Conservation (phyloP, 805 yeast species). For the Suhomyces canberraensis region DNA sequence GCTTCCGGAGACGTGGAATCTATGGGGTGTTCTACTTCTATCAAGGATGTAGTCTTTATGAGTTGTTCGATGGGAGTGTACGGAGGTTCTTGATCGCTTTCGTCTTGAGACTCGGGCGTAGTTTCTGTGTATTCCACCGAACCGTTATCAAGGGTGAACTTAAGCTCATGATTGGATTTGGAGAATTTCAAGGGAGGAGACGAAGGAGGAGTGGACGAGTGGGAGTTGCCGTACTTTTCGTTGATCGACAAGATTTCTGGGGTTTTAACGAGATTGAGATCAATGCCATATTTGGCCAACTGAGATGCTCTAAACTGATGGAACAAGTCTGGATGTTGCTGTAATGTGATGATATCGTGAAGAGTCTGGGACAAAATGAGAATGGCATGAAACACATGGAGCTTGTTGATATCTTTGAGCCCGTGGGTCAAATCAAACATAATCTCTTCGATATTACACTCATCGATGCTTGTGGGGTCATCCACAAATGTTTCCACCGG, state of each 20-base stretch:
- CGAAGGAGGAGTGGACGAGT: conserved; percentile 14
- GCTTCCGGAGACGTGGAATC: conserved; percentile 11
- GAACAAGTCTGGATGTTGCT: conserved; percentile 20
- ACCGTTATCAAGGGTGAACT: neutral
- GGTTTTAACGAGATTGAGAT: neutral
- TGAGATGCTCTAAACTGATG: conserved; percentile 24
- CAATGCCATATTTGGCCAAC: conserved; percentile 15
- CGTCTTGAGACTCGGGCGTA: conserved; percentile 17
- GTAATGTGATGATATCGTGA: conserved; percentile 31
- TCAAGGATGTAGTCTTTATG: conserved; percentile 13
- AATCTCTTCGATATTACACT: conserved; percentile 32
- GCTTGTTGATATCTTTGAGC: conserved; percentile 31
- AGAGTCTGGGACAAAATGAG: conserved; percentile 27
- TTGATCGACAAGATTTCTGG: conserved; percentile 1
- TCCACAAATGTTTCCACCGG: conserved; percentile 41
- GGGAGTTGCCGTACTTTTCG: neutral
- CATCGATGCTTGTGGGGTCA: conserved; percentile 33
- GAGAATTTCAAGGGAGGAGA: conserved; percentile 23
- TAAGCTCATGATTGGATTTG: conserved; percentile 6
- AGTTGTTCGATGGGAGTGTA: conserved; percentile 23
- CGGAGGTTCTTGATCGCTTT: conserved; percentile 8
- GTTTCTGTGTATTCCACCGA: conserved; percentile 11
- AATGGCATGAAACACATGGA: conserved; percentile 36
- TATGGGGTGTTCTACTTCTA: conserved; percentile 14
- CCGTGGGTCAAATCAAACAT: conserved; percentile 29